These are phyloP conservation scores for Diaporthe citriasiana DNA, from an alignment of 2,329 filamentous ascomycete genomes.

Conservation along the genomic window DNA sequence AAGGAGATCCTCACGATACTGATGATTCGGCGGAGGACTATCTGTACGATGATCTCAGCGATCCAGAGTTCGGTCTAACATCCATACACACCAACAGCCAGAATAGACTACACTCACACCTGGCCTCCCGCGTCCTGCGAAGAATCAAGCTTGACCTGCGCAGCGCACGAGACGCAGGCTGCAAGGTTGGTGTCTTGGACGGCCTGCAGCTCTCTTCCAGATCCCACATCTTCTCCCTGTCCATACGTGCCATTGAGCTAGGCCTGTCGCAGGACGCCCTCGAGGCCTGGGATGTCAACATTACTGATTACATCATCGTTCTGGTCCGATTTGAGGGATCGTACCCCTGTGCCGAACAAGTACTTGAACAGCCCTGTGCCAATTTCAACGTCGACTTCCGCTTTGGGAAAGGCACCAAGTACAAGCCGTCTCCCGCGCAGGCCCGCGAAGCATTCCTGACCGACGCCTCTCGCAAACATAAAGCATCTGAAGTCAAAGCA, in stretches of 20 bases:
- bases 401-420: constrained; percentile 77
- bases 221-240: constrained; percentile 72
- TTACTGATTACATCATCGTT: constrained; percentile 79
- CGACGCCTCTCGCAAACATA: background rate
- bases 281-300: constrained; percentile 80
- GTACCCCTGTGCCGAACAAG: constrained; percentile 72
- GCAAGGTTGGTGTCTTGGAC: constrained; percentile 75
- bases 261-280: constrained; percentile 81
- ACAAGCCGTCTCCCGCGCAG: constrained; percentile 74
- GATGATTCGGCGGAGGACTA: constrained; percentile 45
- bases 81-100: constrained; percentile 7
- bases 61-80: constrained; percentile 51
- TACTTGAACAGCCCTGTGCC: constrained; percentile 59
- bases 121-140: constrained; percentile 31
- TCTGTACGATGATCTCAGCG: constrained; percentile 42
- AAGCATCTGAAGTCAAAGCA: background rate
- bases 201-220: constrained; percentile 58
- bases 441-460: constrained; percentile 53
- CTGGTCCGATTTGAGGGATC: constrained; percentile 74
- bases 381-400: constrained; percentile 68
- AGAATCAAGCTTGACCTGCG: constrained; percentile 74
- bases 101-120: constrained; percentile 41
- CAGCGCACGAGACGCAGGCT: constrained; percentile 73
- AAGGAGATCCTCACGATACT: constrained; percentile 46
- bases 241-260: constrained; percentile 78